Base-by-base conservation (phyloP, 257 asterid genomes). In the Nicotiana sylvestris region DNA sequence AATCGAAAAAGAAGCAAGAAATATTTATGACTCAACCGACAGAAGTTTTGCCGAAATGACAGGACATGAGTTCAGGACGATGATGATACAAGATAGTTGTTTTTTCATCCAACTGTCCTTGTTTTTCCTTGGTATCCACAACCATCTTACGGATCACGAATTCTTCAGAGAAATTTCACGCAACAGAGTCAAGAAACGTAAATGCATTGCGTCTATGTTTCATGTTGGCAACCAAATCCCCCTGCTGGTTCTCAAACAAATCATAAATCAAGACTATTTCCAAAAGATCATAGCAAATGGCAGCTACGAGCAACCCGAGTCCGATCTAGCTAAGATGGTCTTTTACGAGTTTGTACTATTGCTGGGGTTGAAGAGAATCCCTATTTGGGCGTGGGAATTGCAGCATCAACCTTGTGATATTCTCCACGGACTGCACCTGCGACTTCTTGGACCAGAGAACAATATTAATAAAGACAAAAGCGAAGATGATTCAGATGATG, bases 201-300 rank as follows among this genome's bases (percentile, higher is more conserved):
- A 46, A 6, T 76, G 76, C 76, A 32, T 67, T 70, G 79, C 70
- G 30, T 61, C 69, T 27, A 68, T 81, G 80, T 81, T 82, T 51
- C 72, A 68, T 9, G 80, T 83, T 13, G 86, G 86, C 8, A 78
- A 83, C 43, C 82, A 83, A 43, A 66, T 77, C 15, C 82, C 80
- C 5, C 3, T 77, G 5, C 35, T 66, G 43, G 79, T 66, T 43
- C 81, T 82, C 10, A 58, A 56, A 43, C 18, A 78, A 13, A 3
- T 67, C 18, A 67, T 67, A 66, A 70, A 83, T 58, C 81, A 79
- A 67, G 17, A 15, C 15, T 77, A 37, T 43, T 78, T 83, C 70
- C 70, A 57, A 33, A 21, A 78, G 4, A 66, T 66, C 9, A 46
- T 83, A 30, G 17, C 9, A 12, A 11, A 77, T 5, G 68, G 46